Evolutionary conservation across 768 basidiomycete genomes (phyloP).

Genomic region (Rhizopogon roseolus): DNA sequence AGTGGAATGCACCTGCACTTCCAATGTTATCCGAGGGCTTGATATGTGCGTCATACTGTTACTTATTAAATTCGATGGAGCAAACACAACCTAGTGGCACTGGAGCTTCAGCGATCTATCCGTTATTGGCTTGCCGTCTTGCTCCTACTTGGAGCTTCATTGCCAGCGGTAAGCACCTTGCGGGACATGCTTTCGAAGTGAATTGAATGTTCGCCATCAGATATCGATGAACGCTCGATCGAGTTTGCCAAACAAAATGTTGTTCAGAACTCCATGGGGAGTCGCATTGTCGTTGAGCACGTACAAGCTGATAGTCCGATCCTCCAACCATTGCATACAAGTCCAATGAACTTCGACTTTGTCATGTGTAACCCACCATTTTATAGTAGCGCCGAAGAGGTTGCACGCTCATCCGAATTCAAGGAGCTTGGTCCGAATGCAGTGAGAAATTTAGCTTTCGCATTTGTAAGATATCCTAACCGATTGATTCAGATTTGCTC

Average conservation of each 20-base stretch:
- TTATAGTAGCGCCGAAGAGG: slow-evolving; percentile 72
- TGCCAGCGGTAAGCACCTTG: slow-evolving; percentile 54
- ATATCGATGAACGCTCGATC: slow-evolving; percentile 66
- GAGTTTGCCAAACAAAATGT: slow-evolving; percentile 55
- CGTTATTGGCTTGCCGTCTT: slow-evolving; percentile 62
- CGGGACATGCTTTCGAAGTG: background rate
- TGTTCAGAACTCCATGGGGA: slow-evolving; percentile 44
- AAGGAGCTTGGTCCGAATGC: slow-evolving; percentile 71
- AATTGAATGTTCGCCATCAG: slow-evolving; percentile 31
- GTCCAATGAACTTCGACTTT: slow-evolving; percentile 51
- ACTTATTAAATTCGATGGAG: background rate
- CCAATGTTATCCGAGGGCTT: slow-evolving; percentile 41
- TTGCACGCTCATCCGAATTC: slow-evolving; percentile 46
- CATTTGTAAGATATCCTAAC: background rate
- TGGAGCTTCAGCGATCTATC: slow-evolving; percentile 87
- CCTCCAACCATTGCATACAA: slow-evolving; percentile 27
- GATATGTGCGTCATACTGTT: slow-evolving; percentile 57
- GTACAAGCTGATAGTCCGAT: slow-evolving; percentile 36
- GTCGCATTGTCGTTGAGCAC: slow-evolving; percentile 45
- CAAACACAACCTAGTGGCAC: slow-evolving; percentile 60
- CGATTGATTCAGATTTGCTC: slow-evolving; percentile 63
- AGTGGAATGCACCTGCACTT: slow-evolving; percentile 25
- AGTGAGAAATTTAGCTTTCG: slow-evolving; percentile 37
- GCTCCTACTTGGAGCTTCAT: slow-evolving; percentile 53
- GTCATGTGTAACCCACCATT: slow-evolving; percentile 98